Base-by-base conservation (phyloP, 2,329 filamentous ascomycete species). In the Fusarium nygamai region DNA sequence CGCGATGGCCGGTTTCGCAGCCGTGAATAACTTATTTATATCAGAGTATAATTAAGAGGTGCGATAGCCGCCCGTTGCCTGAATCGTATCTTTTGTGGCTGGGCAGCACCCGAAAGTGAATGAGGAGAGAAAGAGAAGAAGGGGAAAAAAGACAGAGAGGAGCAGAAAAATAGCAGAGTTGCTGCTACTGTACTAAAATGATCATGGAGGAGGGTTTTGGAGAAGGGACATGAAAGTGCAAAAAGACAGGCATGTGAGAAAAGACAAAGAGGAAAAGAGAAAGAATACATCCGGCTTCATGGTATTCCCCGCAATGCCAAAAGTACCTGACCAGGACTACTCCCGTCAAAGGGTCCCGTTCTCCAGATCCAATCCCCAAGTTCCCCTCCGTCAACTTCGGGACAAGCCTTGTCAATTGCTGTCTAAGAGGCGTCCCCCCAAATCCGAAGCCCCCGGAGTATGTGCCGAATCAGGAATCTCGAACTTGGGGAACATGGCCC, bases 171-270 rank as follows among this genome's bases (percentile, higher is more conserved):
- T 51, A 57, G 34, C 54, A 64, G 54, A 67, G 44, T 56, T 67
- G 47, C 59, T 64, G 66, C 36, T 65, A 48, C 34, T 54, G 31
- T 31, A 53, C 51, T 56, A 41, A 56, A 56, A n/a, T 39, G 51
- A 27, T 41, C 38, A 38, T 22, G 12, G 33, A 58, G 20, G 33
- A 58, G 8, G 50, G 38, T 41, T 63, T 47, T 51, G 46, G 50
- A 50, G 51, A 56, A 64, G 36, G 39, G 34, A 41, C 34, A 29
- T 56, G 36, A 67, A 73, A 67, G 46, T 66, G 68, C 29, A 69
- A 69, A 69, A 69, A 65, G 64, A 56, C 64, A 67, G 64, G 68
- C 75, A 78, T 78, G 76, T 76, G 76, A 77, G 74, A 54, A 46
- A 39, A 39, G 59, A 61, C 27, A 46, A 39, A 39, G 59, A 61